phyloP scores from a whole-genome alignment of 805 yeast genomes.

The Saccharomyces eubayanus region DNA sequence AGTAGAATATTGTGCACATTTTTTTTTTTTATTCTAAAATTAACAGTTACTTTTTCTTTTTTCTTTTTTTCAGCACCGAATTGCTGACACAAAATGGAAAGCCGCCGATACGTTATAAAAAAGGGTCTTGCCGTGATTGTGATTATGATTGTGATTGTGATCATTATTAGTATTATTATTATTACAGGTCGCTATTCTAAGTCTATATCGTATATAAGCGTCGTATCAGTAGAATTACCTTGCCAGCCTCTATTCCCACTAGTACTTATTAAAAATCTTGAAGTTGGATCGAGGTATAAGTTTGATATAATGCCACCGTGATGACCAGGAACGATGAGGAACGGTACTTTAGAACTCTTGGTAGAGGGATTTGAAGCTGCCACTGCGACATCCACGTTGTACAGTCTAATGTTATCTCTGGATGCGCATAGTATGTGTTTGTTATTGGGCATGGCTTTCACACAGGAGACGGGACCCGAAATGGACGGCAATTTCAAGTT shows the following conservation, averaged over 20 bases:
- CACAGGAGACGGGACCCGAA: conserved; percentile 83
- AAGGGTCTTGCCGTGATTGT: not conserved
- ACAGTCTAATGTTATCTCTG: conserved; percentile 78
- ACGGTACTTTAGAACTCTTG: conserved; percentile 44
- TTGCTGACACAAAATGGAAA: not conserved
- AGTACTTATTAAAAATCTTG: conserved; percentile 79
- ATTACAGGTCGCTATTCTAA: conserved; percentile 23
- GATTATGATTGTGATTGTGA: too few relatives aligned
- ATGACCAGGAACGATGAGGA: conserved; percentile 89
- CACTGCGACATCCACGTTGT: conserved; percentile 46
- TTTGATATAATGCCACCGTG: conserved; percentile 85
- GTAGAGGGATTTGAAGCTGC: conserved; percentile 5
- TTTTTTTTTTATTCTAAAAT: not conserved
- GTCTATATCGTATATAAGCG: conserved; percentile 72
- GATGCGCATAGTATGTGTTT: conserved; percentile 81
- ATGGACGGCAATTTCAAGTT: conserved; percentile 70
- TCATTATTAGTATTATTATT: not conserved
- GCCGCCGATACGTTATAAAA: not conserved
- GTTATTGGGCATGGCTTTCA: conserved; percentile 71
- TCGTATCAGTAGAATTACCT: conserved; percentile 70
- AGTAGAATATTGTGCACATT: not conserved
- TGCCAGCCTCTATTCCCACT: conserved; percentile 97
- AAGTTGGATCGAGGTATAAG: conserved; percentile 75
- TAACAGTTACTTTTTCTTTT: not conserved
- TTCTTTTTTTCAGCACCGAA: not conserved